Conservation (phyloP, 495 filamentous ascomycete species). For the Polyplosphaeria fusca region DNA sequence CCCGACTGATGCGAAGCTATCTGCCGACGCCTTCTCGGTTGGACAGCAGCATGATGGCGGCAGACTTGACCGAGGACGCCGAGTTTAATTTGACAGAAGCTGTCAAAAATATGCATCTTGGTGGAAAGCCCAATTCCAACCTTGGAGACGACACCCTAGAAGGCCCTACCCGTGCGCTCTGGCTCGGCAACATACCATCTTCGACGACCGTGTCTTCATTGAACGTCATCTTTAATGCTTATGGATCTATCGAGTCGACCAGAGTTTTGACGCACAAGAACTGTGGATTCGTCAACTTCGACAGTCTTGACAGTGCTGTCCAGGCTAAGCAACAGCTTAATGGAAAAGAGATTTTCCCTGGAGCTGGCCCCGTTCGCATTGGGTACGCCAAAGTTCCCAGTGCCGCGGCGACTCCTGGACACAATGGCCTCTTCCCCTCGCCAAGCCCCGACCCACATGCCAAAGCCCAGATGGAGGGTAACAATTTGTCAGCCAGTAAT, state of each 20-base stretch:
- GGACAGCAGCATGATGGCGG: slow-evolving; percentile 76
- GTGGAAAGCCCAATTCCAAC: slow-evolving; percentile 46
- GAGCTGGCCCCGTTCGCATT: slow-evolving; percentile 89
- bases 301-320: slow-evolving; percentile 82
- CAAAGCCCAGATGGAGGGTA: slow-evolving; percentile 52
- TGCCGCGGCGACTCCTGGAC: slow-evolving; percentile 77
- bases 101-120: slow-evolving; percentile 74
- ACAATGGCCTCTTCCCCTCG: slow-evolving; percentile 79
- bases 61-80: slow-evolving; percentile 71
- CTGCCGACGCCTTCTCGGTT: slow-evolving; percentile 77
- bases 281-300: slow-evolving; percentile 97
- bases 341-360: slow-evolving; percentile 97
- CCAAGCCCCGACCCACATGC: slow-evolving; percentile 85
- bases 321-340: slow-evolving; percentile 82
- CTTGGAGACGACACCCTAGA: slow-evolving; percentile 73
- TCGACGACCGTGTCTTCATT: slow-evolving; percentile 93
- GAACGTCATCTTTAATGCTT: slow-evolving; percentile 85
- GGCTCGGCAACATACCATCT: slow-evolving; percentile 97
- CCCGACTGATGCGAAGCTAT: slow-evolving; percentile 71
- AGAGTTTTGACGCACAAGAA: slow-evolving; percentile 97
- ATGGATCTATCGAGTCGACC: slow-evolving; percentile 87
- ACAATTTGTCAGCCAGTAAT: slow-evolving; percentile 21
- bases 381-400: slow-evolving; percentile 96
- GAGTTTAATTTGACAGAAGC: slow-evolving; percentile 73
- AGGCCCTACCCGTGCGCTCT: slow-evolving; percentile 85